Conservation (phyloP, 148 eudicot species). For the Bassia scoparia region DNA sequence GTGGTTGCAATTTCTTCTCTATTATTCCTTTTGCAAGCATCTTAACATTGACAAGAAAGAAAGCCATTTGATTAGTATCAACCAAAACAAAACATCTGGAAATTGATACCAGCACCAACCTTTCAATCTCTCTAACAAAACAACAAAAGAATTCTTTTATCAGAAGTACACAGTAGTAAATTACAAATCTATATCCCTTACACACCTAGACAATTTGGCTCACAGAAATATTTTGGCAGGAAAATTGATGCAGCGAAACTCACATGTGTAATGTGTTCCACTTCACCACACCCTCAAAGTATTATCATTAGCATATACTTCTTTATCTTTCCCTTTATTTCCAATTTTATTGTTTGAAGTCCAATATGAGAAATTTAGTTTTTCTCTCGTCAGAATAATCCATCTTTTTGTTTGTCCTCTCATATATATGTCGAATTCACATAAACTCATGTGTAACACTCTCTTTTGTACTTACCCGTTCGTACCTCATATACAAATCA, state of each 20-base stretch:
- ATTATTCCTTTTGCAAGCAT: slow-evolving; percentile 87
- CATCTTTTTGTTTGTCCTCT: neutral
- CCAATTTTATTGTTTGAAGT: neutral
- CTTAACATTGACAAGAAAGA: slow-evolving; percentile 34
- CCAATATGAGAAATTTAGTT: neutral
- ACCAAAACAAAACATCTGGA: too few relatives aligned
- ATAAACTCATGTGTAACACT: neutral
- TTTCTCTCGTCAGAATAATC: neutral
- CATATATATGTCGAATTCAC: neutral
- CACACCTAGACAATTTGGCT: neutral
- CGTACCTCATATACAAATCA: too few relatives aligned
- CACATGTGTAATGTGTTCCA: too few relatives aligned
- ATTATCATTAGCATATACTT: neutral
- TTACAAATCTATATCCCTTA: neutral
- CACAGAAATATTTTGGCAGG: neutral
- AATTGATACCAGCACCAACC: too few relatives aligned
- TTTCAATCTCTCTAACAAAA: too few relatives aligned
- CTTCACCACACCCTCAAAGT: too few relatives aligned
- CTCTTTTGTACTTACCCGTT: too few relatives aligned
- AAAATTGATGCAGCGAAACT: neutral
- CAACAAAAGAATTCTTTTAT: neutral
- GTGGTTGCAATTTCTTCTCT: slow-evolving; percentile 69
- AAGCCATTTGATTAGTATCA: slow-evolving; percentile 14
- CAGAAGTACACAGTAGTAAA: neutral
- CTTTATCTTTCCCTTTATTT: neutral